A percentile compares a stretch with the other conserved stretches of the same genome.
phyloP scores from a whole-genome alignment of 2,329 filamentous ascomycete genomes.

The Macrophomina tecta region DNA sequence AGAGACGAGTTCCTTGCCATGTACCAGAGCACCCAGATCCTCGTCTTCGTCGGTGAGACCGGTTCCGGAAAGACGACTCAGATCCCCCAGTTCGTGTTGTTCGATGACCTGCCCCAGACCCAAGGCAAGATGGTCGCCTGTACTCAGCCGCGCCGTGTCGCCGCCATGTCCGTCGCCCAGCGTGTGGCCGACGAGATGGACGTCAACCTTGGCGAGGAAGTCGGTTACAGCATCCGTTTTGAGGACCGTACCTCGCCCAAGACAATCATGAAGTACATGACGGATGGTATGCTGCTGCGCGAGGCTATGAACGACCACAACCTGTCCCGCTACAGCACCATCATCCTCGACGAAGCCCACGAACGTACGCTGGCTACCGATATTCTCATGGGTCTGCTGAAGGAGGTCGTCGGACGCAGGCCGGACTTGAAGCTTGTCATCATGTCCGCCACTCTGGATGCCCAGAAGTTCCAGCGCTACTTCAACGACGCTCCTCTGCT shows the following conservation, averaged over 20 bases:
- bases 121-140: slow-evolving; percentile 91
- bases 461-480: slow-evolving; percentile 96
- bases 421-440: slow-evolving; percentile 94
- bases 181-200: slow-evolving; percentile 96
- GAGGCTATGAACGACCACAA: slow-evolving; percentile 94
- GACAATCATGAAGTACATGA: slow-evolving; percentile 99
- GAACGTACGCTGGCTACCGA: slow-evolving; percentile 96
- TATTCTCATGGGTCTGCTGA: slow-evolving; percentile 90
- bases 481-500: slow-evolving; percentile 94
- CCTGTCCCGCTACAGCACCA: slow-evolving; percentile 87
- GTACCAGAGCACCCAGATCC: slow-evolving; percentile 92
- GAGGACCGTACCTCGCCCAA: slow-evolving; percentile 88
- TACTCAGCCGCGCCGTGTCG: slow-evolving; percentile 95
- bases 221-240: slow-evolving; percentile 97
- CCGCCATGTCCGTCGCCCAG: slow-evolving; percentile 96
- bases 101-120: slow-evolving; percentile 89
- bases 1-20: slow-evolving; percentile 91
- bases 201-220: slow-evolving; percentile 86
- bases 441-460: slow-evolving; percentile 94
- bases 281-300: slow-evolving; percentile 95
- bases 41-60: slow-evolving; percentile 98
- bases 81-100: slow-evolving; percentile 97
- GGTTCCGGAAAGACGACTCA: slow-evolving; percentile 99
- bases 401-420: slow-evolving; percentile 86
- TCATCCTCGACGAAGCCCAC: slow-evolving; percentile 98